These are phyloP conservation scores for Aspergillus novoparasiticus DNA, from an alignment of 2,329 filamentous ascomycete genomes.

Conservation along the genomic window DNA sequence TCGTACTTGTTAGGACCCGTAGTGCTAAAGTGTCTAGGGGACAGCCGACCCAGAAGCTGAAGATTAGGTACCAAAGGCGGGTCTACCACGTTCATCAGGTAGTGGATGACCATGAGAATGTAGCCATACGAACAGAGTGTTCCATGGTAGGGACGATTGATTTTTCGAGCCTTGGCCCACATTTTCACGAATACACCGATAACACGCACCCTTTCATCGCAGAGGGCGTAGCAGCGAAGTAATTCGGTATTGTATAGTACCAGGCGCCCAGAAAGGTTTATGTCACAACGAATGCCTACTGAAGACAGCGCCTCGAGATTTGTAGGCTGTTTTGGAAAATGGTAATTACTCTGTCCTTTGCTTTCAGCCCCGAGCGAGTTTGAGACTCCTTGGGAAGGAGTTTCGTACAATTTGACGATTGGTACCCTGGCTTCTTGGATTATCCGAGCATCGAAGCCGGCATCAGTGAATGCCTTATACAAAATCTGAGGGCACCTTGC, in stretches of 20 bases:
- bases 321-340: not conserved
- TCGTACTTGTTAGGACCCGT: not conserved
- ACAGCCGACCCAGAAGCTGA: not conserved
- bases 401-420: not conserved
- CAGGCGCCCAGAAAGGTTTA: not conserved
- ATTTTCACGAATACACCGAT: constrained; percentile 1
- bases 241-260: constrained; percentile 1
- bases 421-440: not conserved
- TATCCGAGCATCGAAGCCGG: not conserved
- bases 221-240: constrained; percentile 1
- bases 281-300: not conserved
- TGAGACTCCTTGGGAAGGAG: not conserved
- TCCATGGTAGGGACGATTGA: not conserved
- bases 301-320: not conserved
- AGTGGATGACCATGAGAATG: constrained; percentile 2
- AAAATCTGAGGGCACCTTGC: not conserved
- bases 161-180: constrained; percentile 3
- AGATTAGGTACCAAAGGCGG: constrained; percentile 1
- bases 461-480: not conserved
- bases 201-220: not conserved
- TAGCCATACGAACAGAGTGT: constrained; percentile 2
- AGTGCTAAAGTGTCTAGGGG: not conserved
- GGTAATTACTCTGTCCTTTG: not conserved
- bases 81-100: not conserved
- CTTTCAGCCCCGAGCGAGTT: not conserved